Conservation (phyloP, 768 basidiomycete species). For the Suillus alpinus region DNA sequence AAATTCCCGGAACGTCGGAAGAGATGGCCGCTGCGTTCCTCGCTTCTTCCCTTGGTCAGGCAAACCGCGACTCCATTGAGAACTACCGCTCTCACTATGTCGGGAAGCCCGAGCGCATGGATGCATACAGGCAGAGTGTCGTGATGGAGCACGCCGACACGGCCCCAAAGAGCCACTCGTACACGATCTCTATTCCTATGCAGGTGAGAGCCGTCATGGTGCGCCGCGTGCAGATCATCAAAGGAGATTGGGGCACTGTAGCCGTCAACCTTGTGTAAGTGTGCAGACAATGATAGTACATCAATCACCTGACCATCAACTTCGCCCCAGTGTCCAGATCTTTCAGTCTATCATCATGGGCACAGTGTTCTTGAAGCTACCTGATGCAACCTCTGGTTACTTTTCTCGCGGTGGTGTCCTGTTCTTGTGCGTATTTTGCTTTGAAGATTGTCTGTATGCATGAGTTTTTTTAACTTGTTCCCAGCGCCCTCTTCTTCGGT, state of each 20-base stretch:
- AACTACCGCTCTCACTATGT: conserved; percentile 48
- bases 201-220: conserved; percentile 47
- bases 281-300: not conserved
- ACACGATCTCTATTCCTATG: conserved; percentile 46
- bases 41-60: conserved; percentile 37
- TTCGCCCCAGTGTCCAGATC: conserved; percentile 35
- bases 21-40: conserved; percentile 56
- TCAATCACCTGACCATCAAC: not conserved
- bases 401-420: conserved; percentile 87
- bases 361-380: conserved; percentile 70
- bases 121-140: conserved; percentile 48
- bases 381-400: conserved; percentile 70
- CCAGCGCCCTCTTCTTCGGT: conserved; percentile 55
- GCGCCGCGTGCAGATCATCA: conserved; percentile 46
- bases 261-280: conserved; percentile 27
- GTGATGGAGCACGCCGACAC: conserved; percentile 51
- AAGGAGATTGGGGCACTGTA: conserved; percentile 35
- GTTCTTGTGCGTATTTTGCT: conserved; percentile 57
- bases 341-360: conserved; percentile 61
- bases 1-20: conserved; percentile 42
- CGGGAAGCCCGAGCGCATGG: conserved; percentile 39
- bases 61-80: conserved; percentile 48
- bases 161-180: conserved; percentile 39
- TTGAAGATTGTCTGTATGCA: not conserved
- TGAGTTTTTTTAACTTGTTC: not conserved